Evolutionary conservation across 495 filamentous ascomycete genomes (phyloP).

Genomic region (Penicillium simplicissimum): DNA sequence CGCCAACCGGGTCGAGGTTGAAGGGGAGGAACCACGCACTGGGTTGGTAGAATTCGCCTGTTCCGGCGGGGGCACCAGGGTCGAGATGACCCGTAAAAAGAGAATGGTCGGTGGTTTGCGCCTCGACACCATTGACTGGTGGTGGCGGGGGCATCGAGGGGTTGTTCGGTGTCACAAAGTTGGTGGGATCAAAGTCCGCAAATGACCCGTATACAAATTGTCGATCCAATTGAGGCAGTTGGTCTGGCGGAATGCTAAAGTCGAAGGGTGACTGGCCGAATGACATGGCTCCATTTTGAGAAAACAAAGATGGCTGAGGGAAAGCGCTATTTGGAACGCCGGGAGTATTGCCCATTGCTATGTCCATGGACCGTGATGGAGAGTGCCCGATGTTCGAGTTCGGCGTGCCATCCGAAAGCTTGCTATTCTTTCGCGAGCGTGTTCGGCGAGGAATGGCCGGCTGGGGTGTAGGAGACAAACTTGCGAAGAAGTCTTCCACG

Average conservation of each 20-base stretch:
- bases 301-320: slow-evolving; percentile 41
- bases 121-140: slow-evolving; percentile 29
- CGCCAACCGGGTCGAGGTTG: slow-evolving; percentile 70
- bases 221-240: slow-evolving; percentile 65
- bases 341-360: slow-evolving; percentile 40
- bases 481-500: slow-evolving; percentile 93
- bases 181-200: slow-evolving; percentile 56
- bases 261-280: slow-evolving; percentile 43
- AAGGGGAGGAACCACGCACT: slow-evolving; percentile 96
- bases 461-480: slow-evolving; percentile 66
- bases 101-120: slow-evolving; percentile 24
- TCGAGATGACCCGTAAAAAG: slow-evolving; percentile 43
- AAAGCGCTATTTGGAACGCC: slow-evolving; percentile 46
- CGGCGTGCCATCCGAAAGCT: slow-evolving; percentile 28
- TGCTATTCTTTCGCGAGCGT: slow-evolving; percentile 40
- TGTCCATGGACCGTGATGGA: slow-evolving; percentile 35
- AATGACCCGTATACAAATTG: slow-evolving; percentile 81
- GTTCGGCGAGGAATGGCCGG: slow-evolving; percentile 43
- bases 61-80: slow-evolving; percentile 41
- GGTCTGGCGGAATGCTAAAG: slow-evolving; percentile 43
- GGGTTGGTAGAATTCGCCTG: slow-evolving; percentile 50
- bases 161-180: slow-evolving; percentile 36
- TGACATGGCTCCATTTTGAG: slow-evolving; percentile 35
- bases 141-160: slow-evolving; percentile 25
- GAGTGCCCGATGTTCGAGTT: slow-evolving; percentile 32